Evolutionary conservation across 2,329 filamentous ascomycete species (phyloP).

Genomic region (Ophiocordyceps robertsii): DNA sequence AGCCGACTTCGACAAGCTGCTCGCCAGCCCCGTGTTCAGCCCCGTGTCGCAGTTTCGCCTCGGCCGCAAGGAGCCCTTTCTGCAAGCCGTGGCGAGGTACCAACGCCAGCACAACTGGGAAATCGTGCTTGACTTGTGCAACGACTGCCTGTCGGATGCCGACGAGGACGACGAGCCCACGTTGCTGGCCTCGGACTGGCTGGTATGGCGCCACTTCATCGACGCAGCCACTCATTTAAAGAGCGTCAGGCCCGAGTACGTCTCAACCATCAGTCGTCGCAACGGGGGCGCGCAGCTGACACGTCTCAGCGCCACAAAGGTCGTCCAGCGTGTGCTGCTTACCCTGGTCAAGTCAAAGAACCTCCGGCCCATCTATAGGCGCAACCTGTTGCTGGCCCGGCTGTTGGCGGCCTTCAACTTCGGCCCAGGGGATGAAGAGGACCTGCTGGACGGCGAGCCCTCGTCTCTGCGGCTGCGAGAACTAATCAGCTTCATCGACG

Average conservation of each 20-base stretch:
- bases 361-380: slow-evolving; percentile 23
- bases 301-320: slow-evolving; percentile 10
- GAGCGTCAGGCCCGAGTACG: slow-evolving; percentile 19
- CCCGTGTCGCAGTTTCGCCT: slow-evolving; percentile 29
- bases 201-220: slow-evolving; percentile 25
- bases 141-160: slow-evolving; percentile 24
- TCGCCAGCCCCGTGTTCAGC: slow-evolving; percentile 24
- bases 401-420: slow-evolving; percentile 24
- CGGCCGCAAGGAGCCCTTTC: slow-evolving; percentile 32
- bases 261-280: neutral
- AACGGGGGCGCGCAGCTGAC: slow-evolving; percentile 3
- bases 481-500: slow-evolving; percentile 21
- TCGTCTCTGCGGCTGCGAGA: slow-evolving; percentile 18
- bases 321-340: slow-evolving; percentile 16
- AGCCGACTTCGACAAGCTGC: slow-evolving; percentile 25
- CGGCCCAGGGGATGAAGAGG: slow-evolving; percentile 12
- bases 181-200: slow-evolving; percentile 31
- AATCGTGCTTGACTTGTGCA: slow-evolving; percentile 28
- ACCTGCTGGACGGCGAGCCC: slow-evolving; percentile 13
- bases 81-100: slow-evolving; percentile 24
- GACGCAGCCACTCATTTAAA: slow-evolving; percentile 21
- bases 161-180: slow-evolving; percentile 23
- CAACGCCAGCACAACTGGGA: slow-evolving; percentile 26
- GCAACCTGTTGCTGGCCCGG: slow-evolving; percentile 24
- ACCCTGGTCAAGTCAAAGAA: slow-evolving; percentile 14